These are phyloP conservation scores for Eremothecium sinecaudum DNA, from an alignment of 1,139 yeast species.

Conservation along the genomic window DNA sequence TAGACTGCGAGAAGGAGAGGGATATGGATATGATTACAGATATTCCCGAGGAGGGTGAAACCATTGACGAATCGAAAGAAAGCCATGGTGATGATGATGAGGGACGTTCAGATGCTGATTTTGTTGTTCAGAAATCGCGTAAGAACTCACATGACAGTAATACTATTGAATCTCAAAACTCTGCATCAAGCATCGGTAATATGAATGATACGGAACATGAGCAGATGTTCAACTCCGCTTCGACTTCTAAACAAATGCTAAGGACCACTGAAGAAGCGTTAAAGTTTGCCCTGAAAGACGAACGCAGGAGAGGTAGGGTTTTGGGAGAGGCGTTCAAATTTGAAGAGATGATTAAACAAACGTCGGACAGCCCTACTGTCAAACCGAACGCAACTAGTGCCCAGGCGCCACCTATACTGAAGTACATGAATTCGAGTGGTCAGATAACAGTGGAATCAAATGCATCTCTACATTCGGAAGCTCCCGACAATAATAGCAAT, in stretches of 20 bases:
- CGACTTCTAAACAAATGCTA: neutral
- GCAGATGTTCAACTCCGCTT: neutral
- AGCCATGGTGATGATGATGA: conserved; percentile 8
- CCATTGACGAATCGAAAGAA: conserved; percentile 1
- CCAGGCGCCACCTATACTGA: neutral
- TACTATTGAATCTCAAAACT: neutral
- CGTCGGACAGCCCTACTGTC: neutral
- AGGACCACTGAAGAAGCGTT: neutral
- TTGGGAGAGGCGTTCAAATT: conserved; percentile 2
- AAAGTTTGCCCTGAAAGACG: neutral
- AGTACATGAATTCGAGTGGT: neutral
- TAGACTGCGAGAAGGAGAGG: conserved; percentile 14
- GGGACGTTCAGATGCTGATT: conserved; percentile 1
- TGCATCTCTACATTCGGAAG: neutral
- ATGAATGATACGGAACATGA: neutral
- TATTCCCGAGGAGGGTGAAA: conserved; percentile 2
- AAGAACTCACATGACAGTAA: neutral
- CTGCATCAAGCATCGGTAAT: neutral
- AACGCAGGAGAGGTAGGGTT: conserved; percentile 1
- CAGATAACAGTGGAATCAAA: neutral
- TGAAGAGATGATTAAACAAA: conserved; percentile 2
- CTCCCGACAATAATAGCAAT: neutral
- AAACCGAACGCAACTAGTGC: neutral
- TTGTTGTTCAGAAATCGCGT: neutral
- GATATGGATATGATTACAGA: conserved; percentile 9